Evolutionary conservation across 208 protist species (phyloP).

Genomic region (Trypanosomatidae sp.): DNA sequence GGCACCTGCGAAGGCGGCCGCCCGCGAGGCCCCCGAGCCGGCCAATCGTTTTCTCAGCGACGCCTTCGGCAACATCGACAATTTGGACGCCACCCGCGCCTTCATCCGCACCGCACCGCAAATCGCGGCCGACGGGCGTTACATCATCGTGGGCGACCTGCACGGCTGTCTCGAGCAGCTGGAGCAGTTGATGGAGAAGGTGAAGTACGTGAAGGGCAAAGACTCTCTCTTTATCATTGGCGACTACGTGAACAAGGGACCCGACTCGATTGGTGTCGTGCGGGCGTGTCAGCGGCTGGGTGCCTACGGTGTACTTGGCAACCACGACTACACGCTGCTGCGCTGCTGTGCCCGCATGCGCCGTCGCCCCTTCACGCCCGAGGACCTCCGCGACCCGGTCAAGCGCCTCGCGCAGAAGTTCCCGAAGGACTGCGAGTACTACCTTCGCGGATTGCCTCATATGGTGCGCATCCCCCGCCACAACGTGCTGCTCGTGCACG

Average conservation of each 20-base stretch:
- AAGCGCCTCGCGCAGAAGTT: slow-evolving; percentile 74
- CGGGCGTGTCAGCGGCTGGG: slow-evolving; percentile 56
- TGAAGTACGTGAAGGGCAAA: slow-evolving; percentile 68
- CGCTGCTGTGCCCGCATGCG: slow-evolving; percentile 51
- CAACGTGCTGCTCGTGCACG: slow-evolving; percentile 86
- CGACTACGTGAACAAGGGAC: slow-evolving; percentile 91
- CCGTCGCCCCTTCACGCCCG: slow-evolving; percentile 39
- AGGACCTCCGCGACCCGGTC: slow-evolving; percentile 75
- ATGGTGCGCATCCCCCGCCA: slow-evolving; percentile 80
- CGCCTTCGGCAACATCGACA: slow-evolving; percentile 50
- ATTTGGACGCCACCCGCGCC: slow-evolving; percentile 50
- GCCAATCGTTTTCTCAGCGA: slow-evolving; percentile 33
- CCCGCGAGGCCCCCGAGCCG: slow-evolving; percentile 7
- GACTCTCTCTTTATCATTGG: slow-evolving; percentile 86
- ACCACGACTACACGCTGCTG: slow-evolving; percentile 90
- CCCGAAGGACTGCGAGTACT: slow-evolving; percentile 73
- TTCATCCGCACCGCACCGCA: slow-evolving; percentile 70
- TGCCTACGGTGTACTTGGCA: slow-evolving; percentile 84
- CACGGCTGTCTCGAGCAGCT: slow-evolving; percentile 89
- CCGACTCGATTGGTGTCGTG: slow-evolving; percentile 79
- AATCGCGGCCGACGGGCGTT: too few species aligned
- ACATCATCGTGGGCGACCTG: slow-evolving; percentile 91
- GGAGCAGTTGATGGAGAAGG: slow-evolving; percentile 71
- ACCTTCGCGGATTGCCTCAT: slow-evolving; percentile 82
- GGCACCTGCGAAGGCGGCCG: too few species aligned